These are phyloP conservation scores for Globisporangium polare DNA, from an alignment of 352 stramenopile genomes.

Conservation along the genomic window DNA sequence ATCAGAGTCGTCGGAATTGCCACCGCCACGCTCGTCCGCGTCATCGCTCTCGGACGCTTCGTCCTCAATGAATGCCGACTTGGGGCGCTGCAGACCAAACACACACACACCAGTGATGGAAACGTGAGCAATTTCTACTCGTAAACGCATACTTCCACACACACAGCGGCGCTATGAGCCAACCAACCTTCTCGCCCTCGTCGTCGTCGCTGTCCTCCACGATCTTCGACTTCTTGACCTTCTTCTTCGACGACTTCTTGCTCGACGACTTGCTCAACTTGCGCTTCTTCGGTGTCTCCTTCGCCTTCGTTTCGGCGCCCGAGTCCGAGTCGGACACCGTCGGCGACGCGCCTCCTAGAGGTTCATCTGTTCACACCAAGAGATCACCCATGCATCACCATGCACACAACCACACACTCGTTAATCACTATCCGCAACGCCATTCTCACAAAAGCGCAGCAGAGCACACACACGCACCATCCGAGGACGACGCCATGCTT, in stretches of 20 bases:
- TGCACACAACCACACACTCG: not conserved
- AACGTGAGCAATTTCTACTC: not conserved
- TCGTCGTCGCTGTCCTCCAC: constrained; percentile 59
- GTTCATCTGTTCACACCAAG: constrained; percentile 47
- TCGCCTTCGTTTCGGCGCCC: constrained; percentile 42
- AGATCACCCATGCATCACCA: not conserved
- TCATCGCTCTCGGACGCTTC: constrained; percentile 87
- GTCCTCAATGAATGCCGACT: constrained; percentile 87
- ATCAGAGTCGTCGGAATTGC: constrained; percentile 62
- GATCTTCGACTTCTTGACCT: constrained; percentile 63
- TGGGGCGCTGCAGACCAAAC: constrained; percentile 41
- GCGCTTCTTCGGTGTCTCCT: constrained; percentile 56
- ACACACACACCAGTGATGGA: constrained; percentile 6
- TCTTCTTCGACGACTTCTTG: constrained; percentile 44
- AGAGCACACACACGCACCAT: constrained; percentile 11
- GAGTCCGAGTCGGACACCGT: constrained; percentile 86
- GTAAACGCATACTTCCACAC: not conserved
- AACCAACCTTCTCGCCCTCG: constrained; percentile 49
- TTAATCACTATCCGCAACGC: not conserved
- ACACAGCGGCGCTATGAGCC: not conserved
- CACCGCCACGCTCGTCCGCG: constrained; percentile 28
- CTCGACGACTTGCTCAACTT: constrained; percentile 44
- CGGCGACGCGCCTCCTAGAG: constrained; percentile 62
- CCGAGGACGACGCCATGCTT: constrained; percentile 16
- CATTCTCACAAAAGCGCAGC: not conserved